phyloP scores from a whole-genome alignment of 345 rosid genomes.

The Pistacia atlantica region DNA sequence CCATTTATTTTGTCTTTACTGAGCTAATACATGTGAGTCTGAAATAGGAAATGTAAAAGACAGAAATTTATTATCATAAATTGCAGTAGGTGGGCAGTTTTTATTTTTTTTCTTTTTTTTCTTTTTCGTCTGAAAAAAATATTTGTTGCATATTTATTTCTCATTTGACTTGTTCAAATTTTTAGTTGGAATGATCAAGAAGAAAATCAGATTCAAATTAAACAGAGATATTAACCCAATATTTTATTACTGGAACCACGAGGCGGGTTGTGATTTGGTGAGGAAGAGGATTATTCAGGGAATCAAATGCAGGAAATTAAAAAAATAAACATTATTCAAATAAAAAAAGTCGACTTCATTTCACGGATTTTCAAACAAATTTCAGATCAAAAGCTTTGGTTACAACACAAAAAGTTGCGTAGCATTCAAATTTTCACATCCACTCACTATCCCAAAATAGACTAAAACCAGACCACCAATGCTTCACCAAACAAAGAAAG shows the following conservation, averaged over 20 bases:
- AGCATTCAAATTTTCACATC: conserved; percentile 17
- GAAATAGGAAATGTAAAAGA: not conserved
- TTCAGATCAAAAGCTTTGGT: conserved; percentile 11
- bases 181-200: not conserved
- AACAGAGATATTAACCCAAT: too few species aligned
- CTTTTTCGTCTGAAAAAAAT: too few species aligned
- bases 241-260: not conserved
- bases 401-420: not conserved
- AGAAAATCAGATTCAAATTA: not conserved
- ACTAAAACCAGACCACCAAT: conserved; percentile 1
- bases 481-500: conserved; percentile 9
- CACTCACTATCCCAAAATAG: not conserved
- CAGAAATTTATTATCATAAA: not conserved
- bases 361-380: conserved; percentile 43
- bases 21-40: conserved; percentile 16
- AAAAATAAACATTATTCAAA: not conserved
- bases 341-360: conserved; percentile 22
- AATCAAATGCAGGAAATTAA: too few species aligned
- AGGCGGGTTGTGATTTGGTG: conserved; percentile 10
- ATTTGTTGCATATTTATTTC: too few species aligned
- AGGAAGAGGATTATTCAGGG: not conserved
- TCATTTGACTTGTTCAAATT: not conserved
- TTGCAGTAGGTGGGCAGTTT: not conserved
- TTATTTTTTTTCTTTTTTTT: too few species aligned
- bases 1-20: not conserved